A percentile compares a stretch with the other conserved stretches of the same genome.
Conservation (phyloP, 495 filamentous ascomycete genomes). For the Cercophora newfieldiana region DNA sequence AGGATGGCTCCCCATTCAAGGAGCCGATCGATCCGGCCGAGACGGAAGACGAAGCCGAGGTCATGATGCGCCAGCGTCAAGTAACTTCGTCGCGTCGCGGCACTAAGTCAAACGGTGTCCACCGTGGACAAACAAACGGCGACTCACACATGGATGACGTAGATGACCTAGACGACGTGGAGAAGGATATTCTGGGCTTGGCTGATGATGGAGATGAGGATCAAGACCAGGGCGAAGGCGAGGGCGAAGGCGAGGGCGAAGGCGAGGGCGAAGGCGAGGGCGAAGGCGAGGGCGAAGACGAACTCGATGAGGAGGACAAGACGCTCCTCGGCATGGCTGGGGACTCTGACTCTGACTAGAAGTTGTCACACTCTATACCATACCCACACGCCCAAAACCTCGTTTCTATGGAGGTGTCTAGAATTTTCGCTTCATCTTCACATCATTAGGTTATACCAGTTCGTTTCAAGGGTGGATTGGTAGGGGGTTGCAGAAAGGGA, state of each 20-base stretch:
- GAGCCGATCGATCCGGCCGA: slow-evolving; percentile 33
- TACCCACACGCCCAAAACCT: too few species aligned
- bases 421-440: not conserved
- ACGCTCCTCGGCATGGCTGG: slow-evolving; percentile 48
- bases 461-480: not conserved
- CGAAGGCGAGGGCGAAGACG: slow-evolving; percentile 51
- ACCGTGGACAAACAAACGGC: slow-evolving; percentile 31
- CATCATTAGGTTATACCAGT: not conserved
- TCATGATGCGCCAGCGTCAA: slow-evolving; percentile 16
- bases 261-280: slow-evolving; percentile 53
- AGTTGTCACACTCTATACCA: not conserved
- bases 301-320: slow-evolving; percentile 57
- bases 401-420: too few species aligned
- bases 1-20: slow-evolving; percentile 32
- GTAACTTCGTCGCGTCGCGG: slow-evolving; percentile 1
- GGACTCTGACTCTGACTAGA: slow-evolving; percentile 44
- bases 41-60: slow-evolving; percentile 36
- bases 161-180: slow-evolving; percentile 53
- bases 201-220: slow-evolving; percentile 42
- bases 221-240: slow-evolving; percentile 26
- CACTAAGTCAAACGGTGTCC: slow-evolving; percentile 22
- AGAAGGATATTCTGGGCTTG: slow-evolving; percentile 50
- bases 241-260: slow-evolving; percentile 40
- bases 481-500: not conserved
- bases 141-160: slow-evolving; percentile 46